Percentiles rank a stretch among this genome's conserved stretches.
These are phyloP conservation scores for Asterophora lycoperdoides DNA, from an alignment of 768 basidiomycete species.

Conservation along the genomic window DNA sequence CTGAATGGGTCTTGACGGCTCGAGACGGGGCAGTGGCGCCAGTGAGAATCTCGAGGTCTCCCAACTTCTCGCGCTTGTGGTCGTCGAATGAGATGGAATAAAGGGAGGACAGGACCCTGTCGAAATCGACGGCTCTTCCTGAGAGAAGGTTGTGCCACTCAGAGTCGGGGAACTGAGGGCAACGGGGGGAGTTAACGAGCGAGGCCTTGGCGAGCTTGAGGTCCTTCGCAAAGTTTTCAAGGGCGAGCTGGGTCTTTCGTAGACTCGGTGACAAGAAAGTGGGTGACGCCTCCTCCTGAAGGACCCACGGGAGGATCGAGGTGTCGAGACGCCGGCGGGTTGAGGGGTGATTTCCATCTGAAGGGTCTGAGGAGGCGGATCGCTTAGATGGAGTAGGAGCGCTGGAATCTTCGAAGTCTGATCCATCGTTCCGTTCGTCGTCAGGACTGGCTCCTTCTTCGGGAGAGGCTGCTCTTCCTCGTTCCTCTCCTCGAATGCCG, in stretches of 20 bases:
- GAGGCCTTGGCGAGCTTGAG: constrained; percentile 12
- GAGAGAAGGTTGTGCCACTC: constrained; percentile 24
- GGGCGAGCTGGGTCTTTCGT: constrained; percentile 8
- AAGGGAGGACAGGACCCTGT: constrained; percentile 20
- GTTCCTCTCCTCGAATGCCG: neutral
- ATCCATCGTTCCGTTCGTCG: neutral
- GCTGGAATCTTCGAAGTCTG: neutral
- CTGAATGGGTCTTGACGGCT: constrained; percentile 10
- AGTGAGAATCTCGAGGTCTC: neutral
- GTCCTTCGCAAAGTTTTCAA: constrained; percentile 12
- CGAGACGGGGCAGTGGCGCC: constrained; percentile 6
- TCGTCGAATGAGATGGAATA: constrained; percentile 14
- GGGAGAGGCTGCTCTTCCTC: too few species aligned
- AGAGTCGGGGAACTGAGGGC: constrained; percentile 20
- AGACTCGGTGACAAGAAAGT: constrained; percentile 8
- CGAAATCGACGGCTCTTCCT: constrained; percentile 21
- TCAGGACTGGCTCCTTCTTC: neutral
- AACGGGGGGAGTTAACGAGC: too few species aligned
- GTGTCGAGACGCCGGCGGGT: neutral
- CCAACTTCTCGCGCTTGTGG: neutral
- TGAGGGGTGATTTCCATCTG: neutral
- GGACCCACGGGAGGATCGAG: neutral
- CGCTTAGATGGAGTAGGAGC: constrained; percentile 3
- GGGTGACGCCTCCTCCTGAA: neutral
- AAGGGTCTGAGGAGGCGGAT: neutral